Evolutionary conservation across 805 yeast genomes (phyloP).

Genomic region (Metschnikowia cubensis): DNA sequence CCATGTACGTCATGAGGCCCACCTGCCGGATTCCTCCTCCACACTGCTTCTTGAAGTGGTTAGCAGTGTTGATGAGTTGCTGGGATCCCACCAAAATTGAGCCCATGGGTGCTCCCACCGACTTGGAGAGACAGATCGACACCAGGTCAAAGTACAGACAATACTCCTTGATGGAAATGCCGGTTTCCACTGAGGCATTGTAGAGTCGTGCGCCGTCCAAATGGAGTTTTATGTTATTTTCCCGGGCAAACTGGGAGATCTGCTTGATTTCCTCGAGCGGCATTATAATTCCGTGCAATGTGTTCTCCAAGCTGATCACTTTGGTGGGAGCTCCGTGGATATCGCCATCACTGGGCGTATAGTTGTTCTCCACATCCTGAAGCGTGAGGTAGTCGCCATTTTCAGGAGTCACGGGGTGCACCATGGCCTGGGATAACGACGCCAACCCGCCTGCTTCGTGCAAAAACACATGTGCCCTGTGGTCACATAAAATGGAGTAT

Average conservation of each 20-base stretch:
- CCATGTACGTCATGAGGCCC: slow-evolving; percentile 80
- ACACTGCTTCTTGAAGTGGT: slow-evolving; percentile 83
- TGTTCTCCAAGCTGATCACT: slow-evolving; percentile 81
- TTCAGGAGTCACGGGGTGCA: slow-evolving; percentile 70
- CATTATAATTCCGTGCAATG: slow-evolving; percentile 75
- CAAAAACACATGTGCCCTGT: slow-evolving; percentile 76
- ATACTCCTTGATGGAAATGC: slow-evolving; percentile 63
- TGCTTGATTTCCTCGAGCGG: slow-evolving; percentile 75
- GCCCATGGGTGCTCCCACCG: slow-evolving; percentile 92
- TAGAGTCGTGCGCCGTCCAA: slow-evolving; percentile 95
- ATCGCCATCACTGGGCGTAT: slow-evolving; percentile 70
- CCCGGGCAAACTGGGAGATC: slow-evolving; percentile 67
- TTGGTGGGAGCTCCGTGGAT: slow-evolving; percentile 87
- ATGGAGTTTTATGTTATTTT: slow-evolving; percentile 59
- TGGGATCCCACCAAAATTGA: slow-evolving; percentile 72
- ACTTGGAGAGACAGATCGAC: slow-evolving; percentile 83
- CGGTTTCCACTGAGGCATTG: slow-evolving; percentile 81
- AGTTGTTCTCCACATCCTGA: slow-evolving; percentile 67
- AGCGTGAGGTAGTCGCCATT: slow-evolving; percentile 76
- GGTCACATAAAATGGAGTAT: slow-evolving; percentile 78
- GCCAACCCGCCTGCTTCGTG: slow-evolving; percentile 93
- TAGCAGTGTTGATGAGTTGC: slow-evolving; percentile 60
- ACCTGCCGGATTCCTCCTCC: slow-evolving; percentile 94
- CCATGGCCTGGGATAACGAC: slow-evolving; percentile 87
- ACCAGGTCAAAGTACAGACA: slow-evolving; percentile 82